Evolutionary conservation across 2,329 filamentous ascomycete species (phyloP).

Genomic region (Beauveria medogensis): DNA sequence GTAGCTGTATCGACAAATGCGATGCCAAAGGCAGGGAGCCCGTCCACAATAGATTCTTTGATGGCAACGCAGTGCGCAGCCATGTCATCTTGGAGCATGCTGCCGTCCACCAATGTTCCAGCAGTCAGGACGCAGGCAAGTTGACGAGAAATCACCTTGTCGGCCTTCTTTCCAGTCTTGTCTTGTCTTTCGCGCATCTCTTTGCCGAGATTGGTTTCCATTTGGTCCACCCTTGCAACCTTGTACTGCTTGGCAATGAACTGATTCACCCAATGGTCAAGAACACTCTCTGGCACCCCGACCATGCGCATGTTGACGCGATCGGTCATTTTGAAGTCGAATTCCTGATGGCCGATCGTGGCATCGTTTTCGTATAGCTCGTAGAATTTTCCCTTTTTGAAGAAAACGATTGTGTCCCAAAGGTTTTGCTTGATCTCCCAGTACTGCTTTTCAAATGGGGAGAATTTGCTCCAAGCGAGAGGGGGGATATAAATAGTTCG

Average conservation of each 20-base stretch:
- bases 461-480: constrained; percentile 71
- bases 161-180: constrained; percentile 59
- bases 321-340: constrained; percentile 95
- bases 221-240: constrained; percentile 92
- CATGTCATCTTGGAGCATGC: constrained; percentile 98
- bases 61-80: constrained; percentile 93
- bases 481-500: constrained; percentile 87
- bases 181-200: constrained; percentile 94
- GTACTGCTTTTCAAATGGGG: constrained; percentile 94
- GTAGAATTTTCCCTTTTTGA: constrained; percentile 99
- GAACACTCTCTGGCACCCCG: constrained; percentile 86
- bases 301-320: constrained; percentile 99
- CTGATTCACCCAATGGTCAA: constrained; percentile 97
- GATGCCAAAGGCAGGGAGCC: constrained; percentile 77
- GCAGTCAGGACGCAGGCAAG: constrained; percentile 84
- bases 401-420: constrained; percentile 96
- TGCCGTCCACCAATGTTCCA: constrained; percentile 87
- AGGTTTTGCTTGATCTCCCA: constrained; percentile 99
- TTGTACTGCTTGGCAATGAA: constrained; percentile 98
- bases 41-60: constrained; percentile 70
- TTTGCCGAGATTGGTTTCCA: constrained; percentile 90
- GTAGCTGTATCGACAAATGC: constrained; percentile 94
- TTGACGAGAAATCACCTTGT: constrained; percentile 90
- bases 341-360: constrained; percentile 89
- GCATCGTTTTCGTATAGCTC: constrained; percentile 98